Percentiles rank a stretch among this genome's conserved stretches.
Evolutionary conservation across 177 flowering plant species (phyloP).

Genomic region (Vitis hybrid): DNA sequence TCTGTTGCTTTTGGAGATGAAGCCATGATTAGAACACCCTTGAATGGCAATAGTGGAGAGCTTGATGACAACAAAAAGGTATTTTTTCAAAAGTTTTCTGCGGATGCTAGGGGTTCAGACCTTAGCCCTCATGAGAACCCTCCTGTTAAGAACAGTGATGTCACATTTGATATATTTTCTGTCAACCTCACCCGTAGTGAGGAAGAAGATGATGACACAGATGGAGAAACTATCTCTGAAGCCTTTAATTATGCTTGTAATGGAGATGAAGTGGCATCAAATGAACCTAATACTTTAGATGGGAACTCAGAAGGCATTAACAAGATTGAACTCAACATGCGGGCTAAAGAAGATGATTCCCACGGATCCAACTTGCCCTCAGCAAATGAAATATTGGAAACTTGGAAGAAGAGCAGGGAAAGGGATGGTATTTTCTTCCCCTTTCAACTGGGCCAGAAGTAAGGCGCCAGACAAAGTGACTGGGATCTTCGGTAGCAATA

Average conservation of each 20-base stretch:
- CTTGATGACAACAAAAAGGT: constrained; percentile 3
- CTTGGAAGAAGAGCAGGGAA: constrained; percentile 59
- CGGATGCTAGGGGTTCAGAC: constrained; percentile 8
- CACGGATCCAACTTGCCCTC: constrained; percentile 41
- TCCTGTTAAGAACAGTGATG: constrained; percentile 7
- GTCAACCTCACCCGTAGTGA: not conserved
- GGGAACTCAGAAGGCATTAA: constrained; percentile 14
- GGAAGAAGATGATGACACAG: constrained; percentile 10
- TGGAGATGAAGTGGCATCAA: constrained; percentile 12
- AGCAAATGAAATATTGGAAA: constrained; percentile 62
- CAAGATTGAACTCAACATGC: constrained; percentile 26
- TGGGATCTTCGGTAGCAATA: not conserved
- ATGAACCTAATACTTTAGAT: constrained; percentile 1
- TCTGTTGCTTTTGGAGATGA: constrained; percentile 6
- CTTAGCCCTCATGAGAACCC: not conserved
- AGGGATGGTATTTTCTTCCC: constrained; percentile 36
- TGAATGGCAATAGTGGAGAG: constrained; percentile 1
- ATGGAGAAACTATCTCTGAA: not conserved
- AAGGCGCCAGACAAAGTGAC: not conserved
- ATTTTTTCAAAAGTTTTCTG: constrained; percentile 6
- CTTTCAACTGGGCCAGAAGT: constrained; percentile 15
- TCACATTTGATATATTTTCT: not conserved
- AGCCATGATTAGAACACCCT: constrained; percentile 1
- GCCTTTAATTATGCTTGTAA: too few species aligned
- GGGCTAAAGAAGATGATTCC: constrained; percentile 15